A percentile compares a stretch with the other conserved stretches of the same genome.
These are phyloP conservation scores for Jackrogersella minutella DNA, from an alignment of 495 filamentous ascomycete species.

Conservation along the genomic window DNA sequence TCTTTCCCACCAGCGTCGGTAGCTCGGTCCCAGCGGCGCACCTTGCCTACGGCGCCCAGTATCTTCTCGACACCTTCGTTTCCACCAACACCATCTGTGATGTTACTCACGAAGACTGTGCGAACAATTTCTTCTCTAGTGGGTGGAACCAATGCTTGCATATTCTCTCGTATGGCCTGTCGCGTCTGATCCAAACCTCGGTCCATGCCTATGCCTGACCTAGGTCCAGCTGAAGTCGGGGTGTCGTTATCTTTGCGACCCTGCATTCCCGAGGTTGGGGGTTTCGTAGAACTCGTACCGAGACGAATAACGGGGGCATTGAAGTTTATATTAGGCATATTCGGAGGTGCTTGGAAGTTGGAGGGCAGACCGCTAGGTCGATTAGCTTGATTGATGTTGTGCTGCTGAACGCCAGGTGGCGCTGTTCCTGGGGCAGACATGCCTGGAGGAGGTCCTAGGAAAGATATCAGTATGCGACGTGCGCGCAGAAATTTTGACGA, in stretches of 20 bases:
- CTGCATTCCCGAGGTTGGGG: slow-evolving; percentile 60
- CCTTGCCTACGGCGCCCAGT: slow-evolving; percentile 75
- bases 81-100: slow-evolving; percentile 77
- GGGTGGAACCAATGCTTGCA: slow-evolving; percentile 82
- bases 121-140: slow-evolving; percentile 89
- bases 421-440: slow-evolving; percentile 82
- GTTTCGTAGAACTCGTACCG: slow-evolving; percentile 72
- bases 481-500: slow-evolving; percentile 3
- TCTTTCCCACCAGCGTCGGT: slow-evolving; percentile 64
- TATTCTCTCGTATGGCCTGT: slow-evolving; percentile 73
- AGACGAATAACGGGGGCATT: slow-evolving; percentile 96
- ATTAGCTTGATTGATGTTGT: slow-evolving; percentile 70
- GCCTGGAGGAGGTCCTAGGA: slow-evolving; percentile 69
- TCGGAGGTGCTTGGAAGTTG: slow-evolving; percentile 88
- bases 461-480: slow-evolving; percentile 20
- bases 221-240: slow-evolving; percentile 56
- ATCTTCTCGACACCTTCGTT: slow-evolving; percentile 88
- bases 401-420: slow-evolving; percentile 81
- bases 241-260: slow-evolving; percentile 53
- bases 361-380: slow-evolving; percentile 81
- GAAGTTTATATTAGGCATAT: slow-evolving; percentile 98
- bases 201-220: slow-evolving; percentile 73
- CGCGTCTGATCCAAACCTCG: slow-evolving; percentile 71
- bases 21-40: slow-evolving; percentile 85
- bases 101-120: slow-evolving; percentile 88